These are phyloP conservation scores for Citrus maxima DNA, from an alignment of 345 rosid genomes.

Conservation along the genomic window DNA sequence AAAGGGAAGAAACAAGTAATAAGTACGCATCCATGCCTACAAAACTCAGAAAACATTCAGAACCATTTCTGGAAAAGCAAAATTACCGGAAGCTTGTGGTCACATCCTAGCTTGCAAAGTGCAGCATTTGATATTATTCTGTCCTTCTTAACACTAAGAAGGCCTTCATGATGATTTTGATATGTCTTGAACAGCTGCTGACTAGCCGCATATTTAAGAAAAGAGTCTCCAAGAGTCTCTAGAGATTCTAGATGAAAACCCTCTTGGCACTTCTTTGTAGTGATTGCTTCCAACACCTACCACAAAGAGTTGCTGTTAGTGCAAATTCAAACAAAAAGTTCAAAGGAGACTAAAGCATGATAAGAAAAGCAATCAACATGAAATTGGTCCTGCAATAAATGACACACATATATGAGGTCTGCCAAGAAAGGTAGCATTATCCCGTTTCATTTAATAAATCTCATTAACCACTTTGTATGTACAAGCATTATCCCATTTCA, in stretches of 20 bases:
- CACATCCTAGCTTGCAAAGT: slow-evolving; percentile 70
- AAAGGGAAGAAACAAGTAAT: neutral
- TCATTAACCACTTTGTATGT: neutral
- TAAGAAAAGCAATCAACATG: neutral
- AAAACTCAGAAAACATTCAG: neutral
- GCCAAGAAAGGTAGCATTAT: neutral
- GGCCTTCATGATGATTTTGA: slow-evolving; percentile 68
- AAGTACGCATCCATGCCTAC: neutral
- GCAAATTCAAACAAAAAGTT: slow-evolving; percentile 2
- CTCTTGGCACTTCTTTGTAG: slow-evolving; percentile 80
- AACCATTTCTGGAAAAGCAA: neutral
- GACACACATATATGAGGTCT: neutral
- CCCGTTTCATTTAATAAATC: neutral
- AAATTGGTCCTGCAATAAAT: neutral
- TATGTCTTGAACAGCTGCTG: slow-evolving; percentile 61
- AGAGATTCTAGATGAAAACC: slow-evolving; percentile 77
- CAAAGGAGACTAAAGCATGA: neutral
- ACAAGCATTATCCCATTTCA: neutral
- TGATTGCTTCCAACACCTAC: slow-evolving; percentile 87
- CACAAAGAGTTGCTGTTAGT: slow-evolving; percentile 9
- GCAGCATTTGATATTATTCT: slow-evolving; percentile 59
- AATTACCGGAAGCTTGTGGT: slow-evolving; percentile 67
- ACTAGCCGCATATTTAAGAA: slow-evolving; percentile 77
- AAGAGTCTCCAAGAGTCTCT: slow-evolving; percentile 94
- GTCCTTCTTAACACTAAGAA: slow-evolving; percentile 66